phyloP scores from a whole-genome alignment of 1,284 basidiomycete species.

The Malassezia obtusa region DNA sequence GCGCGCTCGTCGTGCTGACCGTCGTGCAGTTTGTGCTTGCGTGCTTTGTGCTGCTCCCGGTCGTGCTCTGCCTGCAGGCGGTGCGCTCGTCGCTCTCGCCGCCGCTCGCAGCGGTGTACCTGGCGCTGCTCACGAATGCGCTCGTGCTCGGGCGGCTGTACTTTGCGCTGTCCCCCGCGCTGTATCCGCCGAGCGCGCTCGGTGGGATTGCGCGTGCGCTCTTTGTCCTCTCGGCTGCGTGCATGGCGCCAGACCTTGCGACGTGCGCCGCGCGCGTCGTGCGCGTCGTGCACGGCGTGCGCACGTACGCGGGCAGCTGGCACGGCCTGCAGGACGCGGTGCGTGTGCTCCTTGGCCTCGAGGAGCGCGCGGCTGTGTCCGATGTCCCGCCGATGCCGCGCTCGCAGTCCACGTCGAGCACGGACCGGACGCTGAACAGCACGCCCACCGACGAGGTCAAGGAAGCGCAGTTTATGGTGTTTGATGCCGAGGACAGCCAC shows the following conservation, averaged over 20 bases:
- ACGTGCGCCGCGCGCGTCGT: constrained; percentile 1
- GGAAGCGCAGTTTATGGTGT: neutral
- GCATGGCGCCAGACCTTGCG: constrained; percentile 24
- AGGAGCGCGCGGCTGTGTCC: too few species aligned
- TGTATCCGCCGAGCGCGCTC: constrained; percentile 37
- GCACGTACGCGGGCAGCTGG: neutral
- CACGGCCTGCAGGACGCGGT: neutral
- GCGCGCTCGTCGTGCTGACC: constrained; percentile 20
- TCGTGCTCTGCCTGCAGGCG: constrained; percentile 31
- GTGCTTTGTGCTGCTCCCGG: constrained; percentile 37
- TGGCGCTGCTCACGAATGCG: constrained; percentile 22
- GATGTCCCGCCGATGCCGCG: neutral
- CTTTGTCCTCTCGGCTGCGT: constrained; percentile 28
- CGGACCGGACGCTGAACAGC: constrained; percentile 7
- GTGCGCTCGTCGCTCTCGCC: constrained; percentile 32
- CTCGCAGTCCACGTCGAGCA: constrained; percentile 2
- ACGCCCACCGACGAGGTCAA: neutral
- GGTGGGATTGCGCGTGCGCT: constrained; percentile 29
- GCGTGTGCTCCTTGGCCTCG: neutral
- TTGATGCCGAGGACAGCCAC: constrained; percentile 4
- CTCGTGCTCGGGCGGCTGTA: constrained; percentile 32
- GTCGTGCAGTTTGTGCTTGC: constrained; percentile 26
- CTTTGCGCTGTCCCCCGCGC: constrained; percentile 33
- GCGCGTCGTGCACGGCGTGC: constrained; percentile 9
- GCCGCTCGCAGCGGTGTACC: constrained; percentile 26